These are phyloP conservation scores for Hypoxylon perforatum DNA, from an alignment of 495 filamentous ascomycete species.

Conservation along the genomic window DNA sequence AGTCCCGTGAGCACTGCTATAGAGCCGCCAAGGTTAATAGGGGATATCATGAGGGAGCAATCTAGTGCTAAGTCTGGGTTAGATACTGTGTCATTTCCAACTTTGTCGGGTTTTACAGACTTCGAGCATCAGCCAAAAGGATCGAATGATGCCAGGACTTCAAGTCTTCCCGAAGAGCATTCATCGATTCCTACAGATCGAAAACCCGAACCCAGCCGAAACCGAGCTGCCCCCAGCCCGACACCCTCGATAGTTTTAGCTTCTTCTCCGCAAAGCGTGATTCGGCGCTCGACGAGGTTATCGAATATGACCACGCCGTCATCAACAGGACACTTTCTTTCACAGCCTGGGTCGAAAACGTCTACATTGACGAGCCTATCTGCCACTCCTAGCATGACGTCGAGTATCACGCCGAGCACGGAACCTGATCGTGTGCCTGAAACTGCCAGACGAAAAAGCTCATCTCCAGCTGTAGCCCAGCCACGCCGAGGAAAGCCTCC, in stretches of 20 bases:
- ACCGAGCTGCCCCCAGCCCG: constrained; percentile 11
- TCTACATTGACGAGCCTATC: constrained; percentile 50
- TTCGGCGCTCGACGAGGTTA: constrained; percentile 24
- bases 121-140: constrained; percentile 1
- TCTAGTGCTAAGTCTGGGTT: constrained; percentile 32
- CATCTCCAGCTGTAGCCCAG: constrained; percentile 48
- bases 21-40: constrained; percentile 27
- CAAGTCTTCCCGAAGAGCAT: constrained; percentile 16
- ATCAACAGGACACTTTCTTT: constrained; percentile 14
- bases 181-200: constrained; percentile 19
- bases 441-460: constrained; percentile 29
- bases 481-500: constrained; percentile 35
- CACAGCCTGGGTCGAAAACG: constrained; percentile 28
- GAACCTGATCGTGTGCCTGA: constrained; percentile 20
- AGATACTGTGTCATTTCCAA: constrained; percentile 32
- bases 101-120: constrained; percentile 11
- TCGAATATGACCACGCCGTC: constrained; percentile 32
- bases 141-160: constrained; percentile 11
- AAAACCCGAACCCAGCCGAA: neutral
- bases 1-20: constrained; percentile 45
- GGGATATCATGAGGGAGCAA: constrained; percentile 35
- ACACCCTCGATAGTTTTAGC: constrained; percentile 40
- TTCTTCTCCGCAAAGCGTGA: constrained; percentile 31
- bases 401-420: constrained; percentile 43
- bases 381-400: constrained; percentile 49